Percentiles rank a stretch among this genome's conserved stretches.
These are phyloP conservation scores for Scopulariopsis brevicaulis DNA, from an alignment of 2,329 filamentous ascomycete species.

Conservation along the genomic window DNA sequence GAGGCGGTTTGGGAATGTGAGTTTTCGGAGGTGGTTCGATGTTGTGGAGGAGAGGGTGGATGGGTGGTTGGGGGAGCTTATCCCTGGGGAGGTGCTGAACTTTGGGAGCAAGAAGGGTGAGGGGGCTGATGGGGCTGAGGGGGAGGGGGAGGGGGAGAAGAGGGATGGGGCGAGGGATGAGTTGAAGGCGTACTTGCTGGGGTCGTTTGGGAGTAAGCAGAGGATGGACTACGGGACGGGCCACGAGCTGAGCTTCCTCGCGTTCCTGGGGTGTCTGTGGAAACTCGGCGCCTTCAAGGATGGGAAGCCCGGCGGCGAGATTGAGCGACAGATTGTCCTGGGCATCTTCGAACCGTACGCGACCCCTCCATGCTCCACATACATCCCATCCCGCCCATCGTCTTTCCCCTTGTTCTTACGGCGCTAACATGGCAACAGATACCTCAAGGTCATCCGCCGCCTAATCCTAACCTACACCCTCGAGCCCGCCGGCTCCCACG, in stretches of 20 bases:
- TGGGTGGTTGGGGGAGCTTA: slow-evolving; percentile 31
- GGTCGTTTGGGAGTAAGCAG: slow-evolving; percentile 78
- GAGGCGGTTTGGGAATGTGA: slow-evolving; percentile 82
- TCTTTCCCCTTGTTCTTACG: not conserved
- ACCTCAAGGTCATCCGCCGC: slow-evolving; percentile 67
- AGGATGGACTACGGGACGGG: slow-evolving; percentile 92
- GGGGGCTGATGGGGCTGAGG: slow-evolving; percentile 4
- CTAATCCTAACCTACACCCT: slow-evolving; percentile 86
- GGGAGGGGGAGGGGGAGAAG: slow-evolving; percentile 3
- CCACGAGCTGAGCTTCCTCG: slow-evolving; percentile 89
- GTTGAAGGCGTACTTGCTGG: slow-evolving; percentile 55
- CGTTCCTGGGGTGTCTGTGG: slow-evolving; percentile 84
- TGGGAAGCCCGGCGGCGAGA: slow-evolving; percentile 34
- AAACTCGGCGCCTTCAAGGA: slow-evolving; percentile 70
- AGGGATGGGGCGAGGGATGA: slow-evolving; percentile 13
- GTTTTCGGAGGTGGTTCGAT: slow-evolving; percentile 75
- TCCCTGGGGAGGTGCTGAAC: slow-evolving; percentile 12
- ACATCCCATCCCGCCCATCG: not conserved
- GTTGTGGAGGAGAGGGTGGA: slow-evolving; percentile 51
- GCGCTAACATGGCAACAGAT: slow-evolving; percentile 32
- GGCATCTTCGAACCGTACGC: slow-evolving; percentile 73
- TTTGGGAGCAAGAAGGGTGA: slow-evolving; percentile 5
- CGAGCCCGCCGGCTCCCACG: slow-evolving; percentile 90
- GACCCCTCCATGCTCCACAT: not conserved
- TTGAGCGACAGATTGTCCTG: slow-evolving; percentile 72